phyloP scores from a whole-genome alignment of 495 filamentous ascomycete species.

The Polyplosphaeria fusca region DNA sequence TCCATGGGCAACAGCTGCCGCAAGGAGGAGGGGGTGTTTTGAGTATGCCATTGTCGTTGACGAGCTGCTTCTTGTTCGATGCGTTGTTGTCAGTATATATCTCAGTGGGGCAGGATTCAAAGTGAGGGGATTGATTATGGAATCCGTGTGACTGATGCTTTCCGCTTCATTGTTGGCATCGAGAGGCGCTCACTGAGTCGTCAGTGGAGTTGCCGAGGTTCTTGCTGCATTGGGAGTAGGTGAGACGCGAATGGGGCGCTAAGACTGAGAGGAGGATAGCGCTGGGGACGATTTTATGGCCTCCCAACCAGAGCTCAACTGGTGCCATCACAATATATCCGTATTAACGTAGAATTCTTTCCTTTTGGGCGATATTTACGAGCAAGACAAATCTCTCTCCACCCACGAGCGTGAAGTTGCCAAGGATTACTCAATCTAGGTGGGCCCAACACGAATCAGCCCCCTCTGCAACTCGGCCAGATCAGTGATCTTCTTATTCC shows the following conservation, averaged over 20 bases:
- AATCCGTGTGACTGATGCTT: background rate
- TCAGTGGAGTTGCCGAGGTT: background rate
- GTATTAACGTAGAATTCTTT: too few relatives aligned
- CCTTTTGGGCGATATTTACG: too few relatives aligned
- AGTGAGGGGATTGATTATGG: background rate
- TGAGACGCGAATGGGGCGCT: too few relatives aligned
- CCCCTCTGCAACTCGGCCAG: background rate
- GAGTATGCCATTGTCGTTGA: background rate
- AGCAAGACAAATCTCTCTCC: background rate
- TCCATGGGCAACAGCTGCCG: slow-evolving; percentile 16
- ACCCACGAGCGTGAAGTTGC: background rate
- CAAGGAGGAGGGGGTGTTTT: slow-evolving; percentile 24
- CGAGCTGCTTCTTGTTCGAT: background rate
- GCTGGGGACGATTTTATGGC: too few relatives aligned
- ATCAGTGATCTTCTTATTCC: background rate
- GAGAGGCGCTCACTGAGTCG: background rate
- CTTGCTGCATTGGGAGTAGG: background rate
- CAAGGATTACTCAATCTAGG: background rate
- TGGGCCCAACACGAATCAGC: background rate
- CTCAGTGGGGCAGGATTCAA: background rate
- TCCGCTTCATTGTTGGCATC: background rate
- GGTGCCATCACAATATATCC: too few relatives aligned
- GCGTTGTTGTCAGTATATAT: background rate
- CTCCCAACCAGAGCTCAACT: too few relatives aligned
- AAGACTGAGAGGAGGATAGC: too few relatives aligned